Base-by-base conservation (phyloP, 2,329 filamentous ascomycete species). In the Aspergillus ustus region DNA sequence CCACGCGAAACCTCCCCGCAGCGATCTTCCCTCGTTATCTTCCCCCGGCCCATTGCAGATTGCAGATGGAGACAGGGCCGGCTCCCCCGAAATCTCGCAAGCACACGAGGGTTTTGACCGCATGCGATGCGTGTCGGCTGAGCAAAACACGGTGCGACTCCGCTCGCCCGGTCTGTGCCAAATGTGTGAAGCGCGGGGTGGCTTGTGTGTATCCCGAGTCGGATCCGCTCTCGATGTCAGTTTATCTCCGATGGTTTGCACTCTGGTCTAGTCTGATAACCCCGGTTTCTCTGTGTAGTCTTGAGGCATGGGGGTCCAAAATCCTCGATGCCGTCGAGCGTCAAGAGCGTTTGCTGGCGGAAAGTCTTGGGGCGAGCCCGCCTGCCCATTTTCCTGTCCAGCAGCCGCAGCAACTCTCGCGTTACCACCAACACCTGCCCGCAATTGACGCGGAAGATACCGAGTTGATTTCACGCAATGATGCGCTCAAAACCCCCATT, bases 101-200 rank as follows among this genome's bases (percentile, higher is more conserved):
- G 60, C 67, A 70, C 61, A 69, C 67, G 54, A 67, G 68, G 40
- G 67, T 70, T 43, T 59, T 70, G 40, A 69, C 65, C 15, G 68
- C 68, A 2, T 70, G 68, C 61, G 65, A 70, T 60, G 66, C 66
- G 46, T 70, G 68, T 62, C 67, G 68, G 8, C 57, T 69, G 31
- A 68, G 65, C 60, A 70, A 70, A 63, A 70, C 68, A 19, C 66
- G 68, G 44, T 70, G 68, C 45, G 68, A 70, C 46, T 69, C 67
- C n/a, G 66, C 62, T 13, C 63, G 67, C 31, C 68, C 68, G 45
- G 60, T 66, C 17, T 70, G 68, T 59, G 65, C 66, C 51, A 70
- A 70, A 62, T 70, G 68, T 60, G 50, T 66, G 19, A 66, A 69
- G 53, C 67, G 66, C 43, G 67, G 68, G 40, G 64, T 69, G 54